These are phyloP conservation scores for Globisporangium sylvaticum DNA, from an alignment of 352 stramenopile genomes.

Conservation along the genomic window DNA sequence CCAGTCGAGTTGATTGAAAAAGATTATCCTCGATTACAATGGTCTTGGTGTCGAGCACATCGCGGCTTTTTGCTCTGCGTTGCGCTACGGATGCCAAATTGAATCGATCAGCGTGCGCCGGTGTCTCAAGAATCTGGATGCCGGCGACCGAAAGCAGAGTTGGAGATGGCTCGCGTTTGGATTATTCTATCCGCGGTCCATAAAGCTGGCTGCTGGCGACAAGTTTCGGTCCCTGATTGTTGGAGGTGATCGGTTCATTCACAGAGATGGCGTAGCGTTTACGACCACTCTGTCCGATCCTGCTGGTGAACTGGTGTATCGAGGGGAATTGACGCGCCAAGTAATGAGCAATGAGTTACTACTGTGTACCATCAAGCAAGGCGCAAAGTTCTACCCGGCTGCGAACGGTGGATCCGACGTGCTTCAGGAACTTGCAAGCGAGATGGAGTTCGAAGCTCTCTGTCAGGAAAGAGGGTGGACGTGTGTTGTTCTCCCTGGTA, in stretches of 20 bases:
- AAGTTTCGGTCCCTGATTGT: not conserved
- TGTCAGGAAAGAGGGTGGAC: not conserved
- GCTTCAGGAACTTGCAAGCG: not conserved
- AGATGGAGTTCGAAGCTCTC: not conserved
- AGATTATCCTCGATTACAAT: not conserved
- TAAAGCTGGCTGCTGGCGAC: not conserved
- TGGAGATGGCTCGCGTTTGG: not conserved
- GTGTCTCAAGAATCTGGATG: not conserved
- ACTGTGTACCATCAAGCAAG: not conserved
- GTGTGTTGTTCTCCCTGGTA: not conserved
- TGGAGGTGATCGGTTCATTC: not conserved
- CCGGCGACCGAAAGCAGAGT: not conserved
- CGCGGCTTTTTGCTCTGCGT: not conserved
- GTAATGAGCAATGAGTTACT: not conserved
- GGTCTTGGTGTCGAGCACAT: not conserved
- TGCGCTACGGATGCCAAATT: not conserved
- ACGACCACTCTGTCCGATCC: not conserved
- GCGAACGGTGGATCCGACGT: too few species aligned
- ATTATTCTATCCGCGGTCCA: slow-evolving; percentile 10
- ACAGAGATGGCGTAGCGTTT: not conserved
- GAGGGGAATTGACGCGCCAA: not conserved
- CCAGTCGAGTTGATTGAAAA: not conserved
- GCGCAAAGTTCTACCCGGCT: not conserved
- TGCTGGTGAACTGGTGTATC: slow-evolving; percentile 8
- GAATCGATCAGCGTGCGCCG: not conserved